Evolutionary conservation across 306 rosid genomes (phyloP), one percentile per base, ranked within the genome.

Genomic region (Senna siamea): DNA sequence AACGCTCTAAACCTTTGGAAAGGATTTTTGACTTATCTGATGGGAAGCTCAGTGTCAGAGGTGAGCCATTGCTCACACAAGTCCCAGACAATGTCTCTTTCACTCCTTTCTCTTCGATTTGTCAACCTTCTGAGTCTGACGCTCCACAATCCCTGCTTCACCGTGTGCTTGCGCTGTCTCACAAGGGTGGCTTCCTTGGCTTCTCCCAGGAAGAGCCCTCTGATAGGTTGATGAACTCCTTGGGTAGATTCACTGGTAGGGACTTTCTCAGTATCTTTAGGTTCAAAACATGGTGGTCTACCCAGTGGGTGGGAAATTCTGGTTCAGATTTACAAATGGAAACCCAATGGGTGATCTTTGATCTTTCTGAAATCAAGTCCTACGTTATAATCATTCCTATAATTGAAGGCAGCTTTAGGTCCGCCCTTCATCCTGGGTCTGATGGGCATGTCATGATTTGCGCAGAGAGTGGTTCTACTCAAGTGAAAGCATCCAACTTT

Each of bases 221-320:
- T 1, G 87, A 89, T 26, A 86, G 89, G 71, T 72, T 87, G 69
- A 58, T 55, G 15, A 93, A 89, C 72, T 86, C 93, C 4, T 72
- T 93, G 72, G 97, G 97, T 4, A 77, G 85, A 35, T 76, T 93
- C 80, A 80, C 11, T 0, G 76, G 60, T 6, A 89, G 92, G 20
- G 71, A 89, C 67, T 93, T 93, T 14, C 75, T 91, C 0, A 89
- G 96, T 53, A 69, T 91, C 52, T 91, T 91, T 66, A 79, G 98
- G 88, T 91, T 91, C 92, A 93, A 93, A 80, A 91, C 98, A 4
- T 93, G 98, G 97, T 91, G 96, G 98, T 91, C 98, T 2, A 93
- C 96, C 35, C 92, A 86, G 78, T 93, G 93, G 97, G 89, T 87
- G 5, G 97, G 98, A 40, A 86, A 75, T 14, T 89, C 96, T n/a